Conservation (phyloP, 108 stramenopile genomes). For the Nitzschia palea region DNA sequence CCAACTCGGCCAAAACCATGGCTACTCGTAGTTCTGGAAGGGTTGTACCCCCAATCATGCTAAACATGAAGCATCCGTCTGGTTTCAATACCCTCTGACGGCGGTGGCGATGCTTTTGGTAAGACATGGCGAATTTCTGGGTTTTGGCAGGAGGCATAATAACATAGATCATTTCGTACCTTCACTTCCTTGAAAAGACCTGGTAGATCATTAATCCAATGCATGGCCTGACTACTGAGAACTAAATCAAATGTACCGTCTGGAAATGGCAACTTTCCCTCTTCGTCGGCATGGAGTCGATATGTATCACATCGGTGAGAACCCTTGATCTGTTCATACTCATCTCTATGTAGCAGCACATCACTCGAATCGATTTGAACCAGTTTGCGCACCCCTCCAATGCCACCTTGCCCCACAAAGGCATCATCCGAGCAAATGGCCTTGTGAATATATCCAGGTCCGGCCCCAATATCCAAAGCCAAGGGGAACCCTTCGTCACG, state of each 20-base stretch:
- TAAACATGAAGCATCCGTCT: conserved; percentile 95
- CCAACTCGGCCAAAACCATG: conserved; percentile 86
- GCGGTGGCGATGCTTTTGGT: too few species aligned
- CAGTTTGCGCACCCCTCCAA: conserved; percentile 80
- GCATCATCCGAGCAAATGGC: conserved; percentile 66
- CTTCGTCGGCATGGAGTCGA: conserved; percentile 64
- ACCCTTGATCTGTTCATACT: conserved; percentile 21
- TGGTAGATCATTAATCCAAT: conserved; percentile 97
- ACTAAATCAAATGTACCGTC: conserved; percentile 95
- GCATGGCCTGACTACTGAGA: conserved; percentile 81
- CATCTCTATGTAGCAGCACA: conserved; percentile 65
- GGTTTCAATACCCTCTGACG: conserved; percentile 88
- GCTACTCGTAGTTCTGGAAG: conserved; percentile 89
- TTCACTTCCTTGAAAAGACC: conserved; percentile 67
- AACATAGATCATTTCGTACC: conserved; percentile 9
- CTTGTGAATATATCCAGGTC: conserved; percentile 59
- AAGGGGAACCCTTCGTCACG: conserved; percentile 75
- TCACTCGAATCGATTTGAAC: conserved; percentile 74
- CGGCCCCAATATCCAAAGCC: conserved; percentile 79
- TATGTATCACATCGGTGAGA: conserved; percentile 62
- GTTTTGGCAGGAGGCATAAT: too few species aligned
- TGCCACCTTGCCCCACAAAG: conserved; percentile 64
- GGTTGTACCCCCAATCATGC: conserved; percentile 94
- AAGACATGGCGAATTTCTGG: too few species aligned
- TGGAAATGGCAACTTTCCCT: conserved; percentile 76